phyloP scores from a whole-genome alignment of 1,284 basidiomycete species.

The Anthracocystis walkeri region DNA sequence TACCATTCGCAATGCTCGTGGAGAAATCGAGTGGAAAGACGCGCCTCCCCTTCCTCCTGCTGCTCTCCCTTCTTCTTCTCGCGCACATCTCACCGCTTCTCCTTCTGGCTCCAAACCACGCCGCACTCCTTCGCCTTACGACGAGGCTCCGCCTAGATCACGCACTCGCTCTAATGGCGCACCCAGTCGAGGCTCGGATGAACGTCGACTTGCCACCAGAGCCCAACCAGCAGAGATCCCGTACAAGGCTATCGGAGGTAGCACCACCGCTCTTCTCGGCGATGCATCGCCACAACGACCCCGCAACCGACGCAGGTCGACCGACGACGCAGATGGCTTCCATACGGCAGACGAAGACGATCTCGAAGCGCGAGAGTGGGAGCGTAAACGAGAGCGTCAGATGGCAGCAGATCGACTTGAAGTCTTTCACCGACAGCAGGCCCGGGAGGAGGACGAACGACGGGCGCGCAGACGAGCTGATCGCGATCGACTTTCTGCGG shows the following conservation, averaged over 20 bases:
- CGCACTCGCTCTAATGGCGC: conserved; percentile 23
- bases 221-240: conserved; percentile 14
- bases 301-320: conserved; percentile 22
- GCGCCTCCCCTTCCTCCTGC: conserved; percentile 18
- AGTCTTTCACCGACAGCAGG: conserved; percentile 30
- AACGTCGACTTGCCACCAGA: conserved; percentile 9
- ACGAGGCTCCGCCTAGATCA: conserved; percentile 9
- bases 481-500: conserved; percentile 24
- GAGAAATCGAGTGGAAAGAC: conserved; percentile 54
- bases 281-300: conserved; percentile 15
- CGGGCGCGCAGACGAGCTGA: conserved; percentile 21
- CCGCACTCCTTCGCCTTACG: conserved; percentile 24
- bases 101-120: conserved; percentile 8
- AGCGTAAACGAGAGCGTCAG: conserved; percentile 33
- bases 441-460: conserved; percentile 31
- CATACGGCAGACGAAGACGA: conserved; percentile 50
- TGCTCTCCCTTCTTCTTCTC: conserved; percentile 9
- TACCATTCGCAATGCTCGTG: conserved; percentile 47
- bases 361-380: conserved; percentile 44
- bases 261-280: not conserved
- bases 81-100: not conserved
- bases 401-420: conserved; percentile 45
- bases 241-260: conserved; percentile 19
- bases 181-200: conserved; percentile 12
- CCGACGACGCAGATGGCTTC: conserved; percentile 41